These are phyloP conservation scores for Mortierella sp. DNA, from an alignment of 371 early-diverging fungal genomes.

Conservation along the genomic window DNA sequence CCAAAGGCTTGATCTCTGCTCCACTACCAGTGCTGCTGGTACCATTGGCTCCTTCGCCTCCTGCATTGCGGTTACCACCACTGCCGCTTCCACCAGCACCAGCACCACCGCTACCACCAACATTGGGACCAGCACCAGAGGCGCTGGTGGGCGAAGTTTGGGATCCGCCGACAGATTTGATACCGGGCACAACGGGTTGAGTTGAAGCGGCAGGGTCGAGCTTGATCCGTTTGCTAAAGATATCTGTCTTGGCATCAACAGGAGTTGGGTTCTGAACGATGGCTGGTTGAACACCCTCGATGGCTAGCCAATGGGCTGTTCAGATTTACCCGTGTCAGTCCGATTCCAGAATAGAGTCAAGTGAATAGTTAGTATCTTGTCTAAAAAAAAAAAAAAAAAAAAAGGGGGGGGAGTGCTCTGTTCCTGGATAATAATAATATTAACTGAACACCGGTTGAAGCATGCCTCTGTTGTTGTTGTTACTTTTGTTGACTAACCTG, in stretches of 20 bases:
- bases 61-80: slow-evolving; percentile 3
- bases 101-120: neutral
- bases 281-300: slow-evolving; percentile 99
- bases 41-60: slow-evolving; percentile 2
- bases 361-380: no score
- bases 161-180: slow-evolving; percentile 23
- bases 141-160: neutral
- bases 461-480: neutral
- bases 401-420: no score
- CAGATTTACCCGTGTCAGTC: neutral
- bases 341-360: slow-evolving; percentile 5
- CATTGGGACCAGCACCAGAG: slow-evolving; percentile 8
- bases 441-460: no score
- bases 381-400: no score
- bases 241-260: slow-evolving; percentile 67
- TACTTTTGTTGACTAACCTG: slow-evolving; percentile 55
- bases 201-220: slow-evolving; percentile 43
- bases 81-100: neutral
- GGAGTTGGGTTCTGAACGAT: slow-evolving; percentile 98
- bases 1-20: slow-evolving; percentile 83
- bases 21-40: slow-evolving; percentile 56
- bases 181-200: slow-evolving; percentile 46
- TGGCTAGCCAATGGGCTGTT: slow-evolving; percentile 97
- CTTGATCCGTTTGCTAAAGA: slow-evolving; percentile 64
- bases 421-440: no score